Evolutionary conservation across 2,329 filamentous ascomycete species (phyloP).

Genomic region (Talaromyces sp.): DNA sequence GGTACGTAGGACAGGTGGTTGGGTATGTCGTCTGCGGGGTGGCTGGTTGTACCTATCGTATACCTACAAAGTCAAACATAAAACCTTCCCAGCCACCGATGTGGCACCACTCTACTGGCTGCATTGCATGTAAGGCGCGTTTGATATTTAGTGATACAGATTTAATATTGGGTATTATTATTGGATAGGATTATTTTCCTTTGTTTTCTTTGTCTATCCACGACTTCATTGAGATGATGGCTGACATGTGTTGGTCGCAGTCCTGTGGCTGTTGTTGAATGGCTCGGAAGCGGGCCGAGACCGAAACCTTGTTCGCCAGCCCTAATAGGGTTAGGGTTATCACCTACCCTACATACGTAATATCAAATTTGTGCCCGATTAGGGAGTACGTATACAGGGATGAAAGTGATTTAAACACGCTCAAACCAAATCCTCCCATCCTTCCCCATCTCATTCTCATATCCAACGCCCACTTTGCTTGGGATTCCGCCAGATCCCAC

Average conservation of each 20-base stretch:
- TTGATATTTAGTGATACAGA: background rate
- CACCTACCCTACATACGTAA: too few relatives aligned
- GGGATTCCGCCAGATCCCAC: background rate
- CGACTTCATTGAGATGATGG: background rate
- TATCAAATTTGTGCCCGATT: too few relatives aligned
- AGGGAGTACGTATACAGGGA: background rate
- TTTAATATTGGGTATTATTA: background rate
- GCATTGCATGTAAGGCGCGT: constrained; percentile 15
- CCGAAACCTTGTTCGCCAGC: constrained; percentile 4
- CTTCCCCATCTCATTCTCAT: constrained; percentile 12
- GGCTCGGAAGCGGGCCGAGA: constrained; percentile 17
- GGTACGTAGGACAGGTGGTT: constrained; percentile 18
- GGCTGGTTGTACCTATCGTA: constrained; percentile 17
- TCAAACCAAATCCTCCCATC: constrained; percentile 17
- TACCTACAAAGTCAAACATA: background rate
- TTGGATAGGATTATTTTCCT: background rate
- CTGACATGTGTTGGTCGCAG: background rate
- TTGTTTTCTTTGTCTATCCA: background rate
- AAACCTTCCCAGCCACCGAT: constrained; percentile 21
- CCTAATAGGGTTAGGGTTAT: constrained; percentile 1
- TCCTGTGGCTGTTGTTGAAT: background rate
- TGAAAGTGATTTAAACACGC: background rate
- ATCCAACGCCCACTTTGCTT: background rate
- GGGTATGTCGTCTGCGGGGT: constrained; percentile 12
- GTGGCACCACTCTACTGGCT: constrained; percentile 16